Percentiles rank a stretch among this genome's conserved stretches.
Conservation (phyloP, 495 filamentous ascomycete species). For the Trichoderma erinaceum region DNA sequence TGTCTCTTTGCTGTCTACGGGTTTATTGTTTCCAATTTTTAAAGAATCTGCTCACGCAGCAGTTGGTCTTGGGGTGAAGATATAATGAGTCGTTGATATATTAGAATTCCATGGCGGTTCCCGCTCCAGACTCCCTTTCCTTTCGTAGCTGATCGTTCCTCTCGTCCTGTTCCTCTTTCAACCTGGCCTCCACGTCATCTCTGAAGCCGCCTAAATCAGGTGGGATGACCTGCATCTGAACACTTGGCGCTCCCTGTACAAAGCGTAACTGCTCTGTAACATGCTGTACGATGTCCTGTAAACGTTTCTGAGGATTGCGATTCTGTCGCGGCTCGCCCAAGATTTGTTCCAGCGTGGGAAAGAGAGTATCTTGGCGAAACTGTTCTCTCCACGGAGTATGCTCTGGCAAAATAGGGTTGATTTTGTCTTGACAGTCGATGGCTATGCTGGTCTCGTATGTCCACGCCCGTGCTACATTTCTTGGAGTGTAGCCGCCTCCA, state of each 20-base stretch:
- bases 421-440: conserved; percentile 61
- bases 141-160: conserved; percentile 46
- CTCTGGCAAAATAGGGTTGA: conserved; percentile 66
- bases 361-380: conserved; percentile 77
- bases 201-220: conserved; percentile 67
- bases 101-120: conserved; percentile 36
- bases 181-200: conserved; percentile 71
- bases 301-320: conserved; percentile 67
- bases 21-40: not conserved
- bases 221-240: conserved; percentile 76
- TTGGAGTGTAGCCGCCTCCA: conserved; percentile 94
- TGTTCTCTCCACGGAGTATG: conserved; percentile 72
- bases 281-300: conserved; percentile 64
- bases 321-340: conserved; percentile 57
- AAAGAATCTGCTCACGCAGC: not conserved
- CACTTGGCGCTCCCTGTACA: conserved; percentile 75
- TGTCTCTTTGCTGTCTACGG: not conserved
- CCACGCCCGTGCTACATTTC: conserved; percentile 95
- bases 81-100: conserved; percentile 1
- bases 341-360: conserved; percentile 68
- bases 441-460: conserved; percentile 91
- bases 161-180: conserved; percentile 64
- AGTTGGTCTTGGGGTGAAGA: not conserved
- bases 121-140: conserved; percentile 37
- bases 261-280: conserved; percentile 84